Conservation (phyloP, 176 grass and related monocot species). For the Pontederia paniculata region DNA sequence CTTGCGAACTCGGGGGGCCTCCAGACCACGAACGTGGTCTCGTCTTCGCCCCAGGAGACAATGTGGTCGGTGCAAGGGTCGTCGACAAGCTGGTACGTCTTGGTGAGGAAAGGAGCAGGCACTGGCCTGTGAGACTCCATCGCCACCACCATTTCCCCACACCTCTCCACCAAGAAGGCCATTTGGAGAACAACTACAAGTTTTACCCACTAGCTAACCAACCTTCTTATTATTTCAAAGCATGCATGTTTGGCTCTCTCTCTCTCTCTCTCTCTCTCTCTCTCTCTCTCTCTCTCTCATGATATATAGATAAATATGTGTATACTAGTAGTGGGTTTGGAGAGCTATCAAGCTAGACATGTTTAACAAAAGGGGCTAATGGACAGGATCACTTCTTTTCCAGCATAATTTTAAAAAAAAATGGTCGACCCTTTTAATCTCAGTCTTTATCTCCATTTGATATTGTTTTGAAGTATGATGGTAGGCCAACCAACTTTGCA, state of each 20-base stretch:
- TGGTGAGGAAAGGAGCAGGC: slow-evolving; percentile 80
- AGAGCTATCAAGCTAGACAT: too few relatives aligned
- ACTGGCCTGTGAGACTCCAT: slow-evolving; percentile 74
- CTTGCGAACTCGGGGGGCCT: slow-evolving; percentile 68
- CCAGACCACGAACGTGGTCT: slow-evolving; percentile 88
- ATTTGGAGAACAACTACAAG: slow-evolving; percentile 3
- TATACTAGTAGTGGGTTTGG: too few relatives aligned
- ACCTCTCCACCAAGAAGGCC: slow-evolving; percentile 62
- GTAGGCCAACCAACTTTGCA: too few relatives aligned
- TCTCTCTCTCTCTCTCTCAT: background rate
- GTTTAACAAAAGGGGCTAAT: too few relatives aligned
- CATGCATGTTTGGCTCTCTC: background rate
- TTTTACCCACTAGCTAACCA: background rate
- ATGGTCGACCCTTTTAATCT: too few relatives aligned
- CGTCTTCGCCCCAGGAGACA: slow-evolving; percentile 85
- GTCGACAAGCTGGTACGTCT: slow-evolving; percentile 98
- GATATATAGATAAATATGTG: too few relatives aligned
- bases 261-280: background rate
- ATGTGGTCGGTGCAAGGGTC: slow-evolving; percentile 96
- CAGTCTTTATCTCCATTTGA: too few relatives aligned
- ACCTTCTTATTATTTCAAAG: background rate
- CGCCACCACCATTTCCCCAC: slow-evolving; percentile 58
- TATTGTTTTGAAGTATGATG: too few relatives aligned
- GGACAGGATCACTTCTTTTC: too few relatives aligned
- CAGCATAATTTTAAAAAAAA: too few relatives aligned